These are phyloP conservation scores for Penicillium sclerotigenum DNA, from an alignment of 2,329 filamentous ascomycete species.

Conservation along the genomic window DNA sequence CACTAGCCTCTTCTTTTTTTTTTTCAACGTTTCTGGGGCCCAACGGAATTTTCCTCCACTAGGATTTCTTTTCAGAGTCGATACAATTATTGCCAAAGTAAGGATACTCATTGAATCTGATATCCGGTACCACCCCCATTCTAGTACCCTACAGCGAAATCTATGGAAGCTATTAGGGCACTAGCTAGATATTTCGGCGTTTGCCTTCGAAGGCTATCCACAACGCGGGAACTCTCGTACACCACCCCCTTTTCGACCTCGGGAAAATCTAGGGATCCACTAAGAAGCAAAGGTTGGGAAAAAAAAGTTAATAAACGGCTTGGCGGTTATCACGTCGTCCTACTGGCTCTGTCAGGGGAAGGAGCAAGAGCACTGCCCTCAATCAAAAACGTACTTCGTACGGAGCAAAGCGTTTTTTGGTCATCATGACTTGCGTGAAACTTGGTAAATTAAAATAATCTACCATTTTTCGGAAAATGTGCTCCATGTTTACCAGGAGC, in stretches of 20 bases:
- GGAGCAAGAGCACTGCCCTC: neutral
- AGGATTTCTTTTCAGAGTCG: neutral
- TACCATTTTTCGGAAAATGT: neutral
- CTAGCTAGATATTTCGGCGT: neutral
- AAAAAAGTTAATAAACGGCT: neutral
- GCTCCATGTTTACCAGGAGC: neutral
- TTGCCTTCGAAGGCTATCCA: neutral
- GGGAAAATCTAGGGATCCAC: neutral
- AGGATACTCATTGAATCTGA: neutral
- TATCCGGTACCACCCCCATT: neutral
- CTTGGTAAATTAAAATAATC: neutral
- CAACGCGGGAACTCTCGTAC: neutral
- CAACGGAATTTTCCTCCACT: neutral
- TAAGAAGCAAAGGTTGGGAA: neutral
- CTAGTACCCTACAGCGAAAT: neutral
- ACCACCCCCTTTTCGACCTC: neutral
- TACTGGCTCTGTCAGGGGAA: neutral
- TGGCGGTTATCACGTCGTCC: neutral
- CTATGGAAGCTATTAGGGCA: neutral
- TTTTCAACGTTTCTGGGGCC: conserved; percentile 5
- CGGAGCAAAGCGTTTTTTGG: neutral
- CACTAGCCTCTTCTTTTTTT: conserved; percentile 1
- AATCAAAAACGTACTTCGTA: neutral
- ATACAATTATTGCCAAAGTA: neutral
- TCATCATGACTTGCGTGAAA: neutral